Conservation (phyloP, 1,284 basidiomycete genomes). For the Caloboletus inedulis region DNA sequence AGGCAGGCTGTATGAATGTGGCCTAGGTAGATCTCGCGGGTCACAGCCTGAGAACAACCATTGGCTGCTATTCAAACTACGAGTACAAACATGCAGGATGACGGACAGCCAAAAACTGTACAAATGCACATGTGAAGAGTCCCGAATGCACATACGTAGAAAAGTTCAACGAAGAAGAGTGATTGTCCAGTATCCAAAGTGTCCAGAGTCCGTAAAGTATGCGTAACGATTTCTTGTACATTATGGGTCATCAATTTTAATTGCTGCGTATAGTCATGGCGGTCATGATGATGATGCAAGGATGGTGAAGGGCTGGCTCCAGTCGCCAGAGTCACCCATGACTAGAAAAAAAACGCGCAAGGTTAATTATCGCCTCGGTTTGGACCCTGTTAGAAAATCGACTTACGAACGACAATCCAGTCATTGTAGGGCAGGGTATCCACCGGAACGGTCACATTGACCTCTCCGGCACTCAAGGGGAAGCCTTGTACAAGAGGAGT, state of each 20-base stretch:
- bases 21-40: too few relatives aligned
- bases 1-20: neutral
- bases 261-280: slow-evolving; percentile 5
- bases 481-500: slow-evolving; percentile 39
- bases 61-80: slow-evolving; percentile 1
- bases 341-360: slow-evolving; percentile 31
- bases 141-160: neutral
- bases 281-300: slow-evolving; percentile 18
- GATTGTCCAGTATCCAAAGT: slow-evolving; percentile 8
- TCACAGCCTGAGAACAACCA: neutral
- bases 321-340: slow-evolving; percentile 51
- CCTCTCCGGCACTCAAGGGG: slow-evolving; percentile 37
- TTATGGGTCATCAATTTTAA: slow-evolving; percentile 16
- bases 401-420: slow-evolving; percentile 44
- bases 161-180: slow-evolving; percentile 1
- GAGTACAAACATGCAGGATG: slow-evolving; percentile 11
- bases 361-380: neutral
- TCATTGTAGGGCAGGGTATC: slow-evolving; percentile 31
- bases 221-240: slow-evolving; percentile 4
- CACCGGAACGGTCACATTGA: slow-evolving; percentile 39
- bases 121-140: slow-evolving; percentile 10
- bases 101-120: slow-evolving; percentile 6
- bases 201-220: slow-evolving; percentile 13
- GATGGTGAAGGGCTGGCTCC: slow-evolving; percentile 41
- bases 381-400: neutral